Evolutionary conservation across 2,329 filamentous ascomycete species (phyloP).

Genomic region (Trichophyton simii): DNA sequence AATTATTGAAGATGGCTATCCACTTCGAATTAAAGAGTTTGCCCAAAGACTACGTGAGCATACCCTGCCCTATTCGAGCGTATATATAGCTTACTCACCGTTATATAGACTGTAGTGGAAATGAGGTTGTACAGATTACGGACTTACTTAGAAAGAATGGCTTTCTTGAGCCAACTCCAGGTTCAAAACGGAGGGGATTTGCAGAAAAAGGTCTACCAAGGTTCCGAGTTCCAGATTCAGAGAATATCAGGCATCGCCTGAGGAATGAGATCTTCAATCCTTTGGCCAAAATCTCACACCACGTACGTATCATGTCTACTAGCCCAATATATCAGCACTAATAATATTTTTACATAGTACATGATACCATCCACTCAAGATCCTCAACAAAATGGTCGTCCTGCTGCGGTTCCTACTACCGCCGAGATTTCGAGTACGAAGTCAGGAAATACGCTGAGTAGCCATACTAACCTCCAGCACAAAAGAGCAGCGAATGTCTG

Average conservation of each 20-base stretch:
- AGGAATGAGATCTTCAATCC: conserved; percentile 22
- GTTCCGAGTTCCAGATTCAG: conserved; percentile 16
- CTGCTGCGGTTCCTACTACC: not conserved
- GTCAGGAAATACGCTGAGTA: not conserved
- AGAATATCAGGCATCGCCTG: conserved; percentile 15
- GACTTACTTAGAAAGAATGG: conserved; percentile 19
- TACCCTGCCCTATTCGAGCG: not conserved
- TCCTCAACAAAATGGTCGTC: not conserved
- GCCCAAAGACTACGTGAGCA: conserved; percentile 23
- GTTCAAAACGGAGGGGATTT: conserved; percentile 23
- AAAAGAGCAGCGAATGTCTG: not conserved
- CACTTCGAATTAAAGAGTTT: conserved; percentile 17
- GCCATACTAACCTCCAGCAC: not conserved
- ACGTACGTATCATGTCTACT: conserved; percentile 17
- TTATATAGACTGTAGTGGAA: conserved; percentile 21
- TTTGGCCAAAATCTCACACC: conserved; percentile 22
- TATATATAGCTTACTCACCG: conserved; percentile 9
- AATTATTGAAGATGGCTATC: conserved; percentile 22
- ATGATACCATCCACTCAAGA: not conserved
- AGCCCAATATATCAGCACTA: not conserved
- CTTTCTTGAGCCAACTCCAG: conserved; percentile 20
- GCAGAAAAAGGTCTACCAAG: conserved; percentile 20
- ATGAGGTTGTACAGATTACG: conserved; percentile 20
- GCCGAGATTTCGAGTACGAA: not conserved
- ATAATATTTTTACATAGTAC: not conserved